Percentiles rank a stretch among this genome's conserved stretches.
Conservation (phyloP, 306 rosid genomes). For the Cucurbita ficifolia region DNA sequence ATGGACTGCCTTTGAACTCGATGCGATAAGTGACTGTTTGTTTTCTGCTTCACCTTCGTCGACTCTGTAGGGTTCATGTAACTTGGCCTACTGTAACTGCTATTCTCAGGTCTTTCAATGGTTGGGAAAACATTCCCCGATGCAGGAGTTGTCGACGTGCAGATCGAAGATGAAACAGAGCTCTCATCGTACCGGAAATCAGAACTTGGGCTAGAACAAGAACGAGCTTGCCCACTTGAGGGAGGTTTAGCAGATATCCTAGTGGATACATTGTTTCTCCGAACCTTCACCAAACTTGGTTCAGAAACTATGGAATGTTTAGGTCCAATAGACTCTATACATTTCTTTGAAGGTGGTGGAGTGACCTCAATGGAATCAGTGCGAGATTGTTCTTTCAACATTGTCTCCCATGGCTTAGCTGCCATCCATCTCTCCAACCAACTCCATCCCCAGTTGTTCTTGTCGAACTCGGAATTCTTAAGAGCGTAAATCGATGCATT, state of each 20-base stretch:
- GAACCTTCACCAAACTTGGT: slow-evolving; percentile 38
- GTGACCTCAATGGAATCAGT: slow-evolving; percentile 35
- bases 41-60: slow-evolving; percentile 58
- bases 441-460: slow-evolving; percentile 79
- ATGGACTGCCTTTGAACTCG: slow-evolving; percentile 80
- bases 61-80: slow-evolving; percentile 88
- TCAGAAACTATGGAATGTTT: slow-evolving; percentile 33
- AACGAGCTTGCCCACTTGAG: slow-evolving; percentile 43
- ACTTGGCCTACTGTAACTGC: slow-evolving; percentile 38
- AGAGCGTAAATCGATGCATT: slow-evolving; percentile 24
- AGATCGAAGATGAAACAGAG: slow-evolving; percentile 80
- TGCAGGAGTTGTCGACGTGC: slow-evolving; percentile 68
- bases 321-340: slow-evolving; percentile 23
- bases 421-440: slow-evolving; percentile 99
- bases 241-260: slow-evolving; percentile 82
- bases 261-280: slow-evolving; percentile 73
- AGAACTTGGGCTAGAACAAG: slow-evolving; percentile 90
- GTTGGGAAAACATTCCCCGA: slow-evolving; percentile 51
- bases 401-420: slow-evolving; percentile 94
- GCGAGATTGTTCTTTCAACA: slow-evolving; percentile 72
- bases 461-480: slow-evolving; percentile 40
- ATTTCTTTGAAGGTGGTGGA: slow-evolving; percentile 55
- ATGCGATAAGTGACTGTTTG: slow-evolving; percentile 17
- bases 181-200: slow-evolving; percentile 77
- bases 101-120: slow-evolving; percentile 60